Evolutionary conservation across 2,329 filamentous ascomycete genomes (phyloP), one percentile per base, ranked within the genome.

Genomic region (Colletotrichum endophyticum): DNA sequence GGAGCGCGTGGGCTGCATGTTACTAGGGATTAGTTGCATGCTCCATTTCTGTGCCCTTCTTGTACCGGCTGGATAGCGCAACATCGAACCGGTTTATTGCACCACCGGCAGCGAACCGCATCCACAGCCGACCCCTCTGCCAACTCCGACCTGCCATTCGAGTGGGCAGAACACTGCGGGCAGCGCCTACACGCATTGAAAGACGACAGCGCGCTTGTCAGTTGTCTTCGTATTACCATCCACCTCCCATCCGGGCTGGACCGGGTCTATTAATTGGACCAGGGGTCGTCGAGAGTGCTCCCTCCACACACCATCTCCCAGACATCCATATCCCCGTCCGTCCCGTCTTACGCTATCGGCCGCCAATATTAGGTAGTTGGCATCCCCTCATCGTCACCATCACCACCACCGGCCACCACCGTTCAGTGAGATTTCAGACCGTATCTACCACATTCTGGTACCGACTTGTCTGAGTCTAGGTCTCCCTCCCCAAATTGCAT

Each of bases 251-350:
- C 64, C 44, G 73, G 73, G 39, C 73, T 76, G 59, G 73, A 69
- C 73, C 64, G 70, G 73, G 64, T 76, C 73, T 69, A 73, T 73
- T 69, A 61, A 69, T 76, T 66, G 70, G 66, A 27, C 70, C 70
- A 70, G 73, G 73, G 73, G 57, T 63, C 44, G 63, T 57, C 39
- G 70, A 73, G 63, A 73, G 64, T 34, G 16, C 25, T 64, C 73
- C 73, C 67, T 76, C 73, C 70, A 69, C 74, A 76, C 74, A 70
- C 70, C 59, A 70, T 73, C 73, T 76, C 70, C 71, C 74, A 73
- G 44, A 70, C 74, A 76, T 70, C 66, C 70, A 34, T 63, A 73
- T 44, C 57, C 74, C 74, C 70, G 70, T 76, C 74, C 59, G 56
- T 76, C 74, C 70, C 70, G 70, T 73, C 73, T 76, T 69, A 69